Evolutionary conservation across 1,284 basidiomycete genomes (phyloP).

Genomic region (Cryptococcus sp.): DNA sequence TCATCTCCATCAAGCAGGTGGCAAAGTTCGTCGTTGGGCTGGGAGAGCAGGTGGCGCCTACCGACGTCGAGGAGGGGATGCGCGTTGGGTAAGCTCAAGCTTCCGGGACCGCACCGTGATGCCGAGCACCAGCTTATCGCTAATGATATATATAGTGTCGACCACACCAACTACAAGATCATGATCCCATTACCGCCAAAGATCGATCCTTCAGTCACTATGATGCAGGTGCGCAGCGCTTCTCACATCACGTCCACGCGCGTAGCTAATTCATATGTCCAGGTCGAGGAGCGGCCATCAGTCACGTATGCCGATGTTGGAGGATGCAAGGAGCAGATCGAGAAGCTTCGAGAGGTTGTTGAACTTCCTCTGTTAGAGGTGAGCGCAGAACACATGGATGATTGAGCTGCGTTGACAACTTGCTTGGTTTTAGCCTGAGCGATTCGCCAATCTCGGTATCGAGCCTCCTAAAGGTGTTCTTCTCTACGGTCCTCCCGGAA

Average conservation of each 20-base stretch:
- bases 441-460: conserved; percentile 96
- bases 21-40: conserved; percentile 99
- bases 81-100: conserved; percentile 79
- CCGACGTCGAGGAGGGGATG: conserved; percentile 99
- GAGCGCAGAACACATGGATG: conserved; percentile 38
- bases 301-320: conserved; percentile 98
- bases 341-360: conserved; percentile 97
- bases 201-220: conserved; percentile 98
- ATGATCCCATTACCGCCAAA: conserved; percentile 99
- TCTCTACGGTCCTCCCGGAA: conserved; percentile 92
- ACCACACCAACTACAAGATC: conserved; percentile 89
- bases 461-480: conserved; percentile 99
- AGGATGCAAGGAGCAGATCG: conserved; percentile 99
- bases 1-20: conserved; percentile 99
- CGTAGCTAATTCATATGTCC: conserved; percentile 66
- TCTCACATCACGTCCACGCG: conserved; percentile 52
- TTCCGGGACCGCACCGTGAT: neutral
- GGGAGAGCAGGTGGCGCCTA: conserved; percentile 93
- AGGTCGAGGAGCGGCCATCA: conserved; percentile 98
- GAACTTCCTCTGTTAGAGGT: conserved; percentile 95
- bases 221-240: conserved; percentile 90
- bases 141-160: conserved; percentile 12
- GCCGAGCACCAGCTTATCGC: neutral
- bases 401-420: conserved; percentile 1
- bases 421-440: conserved; percentile 72